A percentile compares a stretch with the other conserved stretches of the same genome.
phyloP scores from a whole-genome alignment of 164 flowering plant species.

The Cinnamomum chago region DNA sequence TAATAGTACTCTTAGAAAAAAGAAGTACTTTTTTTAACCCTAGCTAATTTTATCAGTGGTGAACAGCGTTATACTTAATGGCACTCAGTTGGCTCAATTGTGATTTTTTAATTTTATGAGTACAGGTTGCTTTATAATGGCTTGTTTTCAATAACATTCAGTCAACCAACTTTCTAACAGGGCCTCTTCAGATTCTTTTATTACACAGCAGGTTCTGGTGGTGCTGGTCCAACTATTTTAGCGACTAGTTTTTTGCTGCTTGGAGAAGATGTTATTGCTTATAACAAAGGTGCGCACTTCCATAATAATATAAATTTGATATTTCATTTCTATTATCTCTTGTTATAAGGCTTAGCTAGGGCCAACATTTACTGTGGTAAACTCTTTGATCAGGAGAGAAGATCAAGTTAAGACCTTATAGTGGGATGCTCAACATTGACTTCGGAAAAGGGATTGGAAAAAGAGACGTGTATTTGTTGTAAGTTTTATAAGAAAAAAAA shows the following conservation, averaged over 20 bases:
- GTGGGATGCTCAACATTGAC: conserved; percentile 84
- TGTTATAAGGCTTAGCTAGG: neutral
- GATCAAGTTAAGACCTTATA: conserved; percentile 78
- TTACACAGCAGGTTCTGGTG: conserved; percentile 97
- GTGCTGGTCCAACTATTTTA: conserved; percentile 97
- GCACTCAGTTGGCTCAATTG: too few species aligned
- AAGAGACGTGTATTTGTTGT: conserved; percentile 85
- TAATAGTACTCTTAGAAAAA: too few species aligned
- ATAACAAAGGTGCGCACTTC: conserved; percentile 67
- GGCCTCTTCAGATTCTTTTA: conserved; percentile 66
- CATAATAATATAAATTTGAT: neutral
- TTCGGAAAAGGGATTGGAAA: conserved; percentile 92
- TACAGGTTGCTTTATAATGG: neutral
- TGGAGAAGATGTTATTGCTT: conserved; percentile 93
- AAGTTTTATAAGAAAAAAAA: conserved; percentile 38
- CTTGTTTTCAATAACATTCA: neutral
- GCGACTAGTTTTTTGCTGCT: conserved; percentile 95
- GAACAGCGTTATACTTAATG: too few species aligned
- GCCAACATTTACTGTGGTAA: neutral
- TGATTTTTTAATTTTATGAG: neutral
- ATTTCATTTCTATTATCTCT: conserved; percentile 1
- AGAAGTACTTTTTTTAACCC: too few species aligned
- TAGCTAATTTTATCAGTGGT: too few species aligned
- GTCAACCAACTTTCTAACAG: conserved; percentile 8
- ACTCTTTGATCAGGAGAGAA: conserved; percentile 56